phyloP scores from a whole-genome alignment of 352 stramenopile species.

The Peronospora belbahrii region DNA sequence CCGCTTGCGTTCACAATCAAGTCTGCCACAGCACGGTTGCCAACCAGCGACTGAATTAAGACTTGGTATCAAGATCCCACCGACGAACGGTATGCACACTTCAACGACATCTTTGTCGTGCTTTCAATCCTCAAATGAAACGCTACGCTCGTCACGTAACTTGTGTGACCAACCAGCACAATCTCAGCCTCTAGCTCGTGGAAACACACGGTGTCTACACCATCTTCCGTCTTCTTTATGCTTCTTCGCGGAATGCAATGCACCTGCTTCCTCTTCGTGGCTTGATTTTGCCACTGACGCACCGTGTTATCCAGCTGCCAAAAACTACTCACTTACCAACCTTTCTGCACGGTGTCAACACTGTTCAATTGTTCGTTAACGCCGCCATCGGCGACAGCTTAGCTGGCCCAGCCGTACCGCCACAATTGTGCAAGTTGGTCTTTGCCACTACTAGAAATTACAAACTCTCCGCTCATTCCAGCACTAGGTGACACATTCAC shows the following conservation, averaged over 20 bases:
- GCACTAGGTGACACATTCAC: conserved; percentile 36
- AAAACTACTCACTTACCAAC: conserved; percentile 42
- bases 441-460: conserved; percentile 72
- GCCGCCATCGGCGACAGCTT: conserved; percentile 44
- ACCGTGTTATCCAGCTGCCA: conserved; percentile 83
- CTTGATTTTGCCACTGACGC: conserved; percentile 47
- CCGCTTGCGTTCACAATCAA: conserved; percentile 58
- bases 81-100: conserved; percentile 70
- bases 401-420: conserved; percentile 27
- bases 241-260: conserved; percentile 54
- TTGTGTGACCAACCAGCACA: conserved; percentile 72
- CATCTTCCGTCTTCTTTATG: conserved; percentile 49
- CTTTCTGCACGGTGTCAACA: conserved; percentile 51
- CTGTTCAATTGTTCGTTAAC: conserved; percentile 73
- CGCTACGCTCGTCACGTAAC: conserved; percentile 61
- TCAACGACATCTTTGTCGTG: conserved; percentile 38
- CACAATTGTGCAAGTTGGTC: conserved; percentile 72
- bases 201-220: conserved; percentile 39
- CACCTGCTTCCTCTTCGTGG: conserved; percentile 12
- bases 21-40: conserved; percentile 66
- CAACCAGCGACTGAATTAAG: conserved; percentile 63
- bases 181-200: conserved; percentile 64
- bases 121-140: conserved; percentile 43
- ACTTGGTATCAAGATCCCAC: conserved; percentile 71
- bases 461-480: conserved; percentile 28